Percentiles rank a stretch among this genome's conserved stretches.
phyloP scores from a whole-genome alignment of 2,329 filamentous ascomycete genomes.

The Clarireedia hainanense region DNA sequence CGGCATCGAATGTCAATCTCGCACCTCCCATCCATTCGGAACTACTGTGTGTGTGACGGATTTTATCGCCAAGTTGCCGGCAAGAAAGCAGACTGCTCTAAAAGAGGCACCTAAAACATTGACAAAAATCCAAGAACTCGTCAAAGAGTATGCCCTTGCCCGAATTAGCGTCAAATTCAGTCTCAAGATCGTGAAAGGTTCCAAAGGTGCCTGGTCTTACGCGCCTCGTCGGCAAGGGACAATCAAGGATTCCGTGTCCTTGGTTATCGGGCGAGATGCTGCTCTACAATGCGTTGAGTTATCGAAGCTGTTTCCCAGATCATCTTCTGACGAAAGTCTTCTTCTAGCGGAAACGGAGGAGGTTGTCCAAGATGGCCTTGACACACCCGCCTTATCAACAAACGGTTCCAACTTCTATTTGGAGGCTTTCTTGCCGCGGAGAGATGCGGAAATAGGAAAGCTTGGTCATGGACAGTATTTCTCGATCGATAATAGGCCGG shows the following conservation, averaged over 20 bases:
- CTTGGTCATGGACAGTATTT: conserved; percentile 50
- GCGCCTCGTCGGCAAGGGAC: conserved; percentile 43
- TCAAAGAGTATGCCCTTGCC: conserved; percentile 59
- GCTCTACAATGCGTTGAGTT: conserved; percentile 45
- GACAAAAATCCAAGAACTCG: conserved; percentile 47
- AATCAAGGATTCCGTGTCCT: conserved; percentile 51
- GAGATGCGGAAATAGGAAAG: conserved; percentile 36
- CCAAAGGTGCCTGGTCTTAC: conserved; percentile 51
- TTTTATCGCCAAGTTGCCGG: conserved; percentile 54
- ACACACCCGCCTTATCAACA: neutral
- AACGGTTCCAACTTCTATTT: conserved; percentile 34
- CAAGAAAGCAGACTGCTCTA: conserved; percentile 50
- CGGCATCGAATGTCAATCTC: conserved; percentile 33
- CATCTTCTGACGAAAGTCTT: conserved; percentile 3
- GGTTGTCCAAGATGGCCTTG: neutral
- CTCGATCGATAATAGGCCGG: conserved; percentile 60
- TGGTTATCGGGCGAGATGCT: conserved; percentile 52
- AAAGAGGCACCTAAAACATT: conserved; percentile 52
- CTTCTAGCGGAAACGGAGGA: neutral
- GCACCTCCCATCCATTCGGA: conserved; percentile 50
- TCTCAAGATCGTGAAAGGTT: conserved; percentile 48
- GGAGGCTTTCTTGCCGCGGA: conserved; percentile 50
- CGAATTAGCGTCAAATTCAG: conserved; percentile 53
- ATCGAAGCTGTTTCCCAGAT: conserved; percentile 16
- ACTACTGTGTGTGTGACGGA: conserved; percentile 56